Base-by-base conservation (phyloP, 129 eudicot genomes). In the Oenanthe sinensis region DNA sequence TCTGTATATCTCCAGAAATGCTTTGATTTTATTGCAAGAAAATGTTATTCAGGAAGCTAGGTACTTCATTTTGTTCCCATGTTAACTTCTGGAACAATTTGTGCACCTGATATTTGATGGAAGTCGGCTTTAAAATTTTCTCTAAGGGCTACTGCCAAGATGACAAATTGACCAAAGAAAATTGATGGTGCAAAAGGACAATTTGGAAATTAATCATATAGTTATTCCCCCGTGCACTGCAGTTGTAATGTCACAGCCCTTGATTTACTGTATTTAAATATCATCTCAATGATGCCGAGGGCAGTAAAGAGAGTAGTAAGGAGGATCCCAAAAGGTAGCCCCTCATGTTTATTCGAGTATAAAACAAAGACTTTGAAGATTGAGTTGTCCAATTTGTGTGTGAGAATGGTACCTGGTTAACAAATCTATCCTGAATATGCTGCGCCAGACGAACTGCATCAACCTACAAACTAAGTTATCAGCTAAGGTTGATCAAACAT, bases 381-480 rank as follows among this genome's bases (percentile, higher is more conserved):
- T 70, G 46, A 70, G 75, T 70, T 70, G 15, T 70, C 20, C 42
- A 30, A 2, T 58, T 58, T 58, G 8, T 7, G 30, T 58, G 67
- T 7, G 13, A 8, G 16, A 71, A 17, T 71, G 55, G 22, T 71
- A 85, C 98, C 91, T 96, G 99, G 81, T 92, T 89, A 49, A 19
- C 49, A 80, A 90, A 92, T 88, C 91, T 90, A 80, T 80, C 88
- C 45, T 85, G 89, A 28, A 96, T 84, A 81, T 90, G 90, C 79
- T 92, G 81, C 46, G 91, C 81, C 83, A 96, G 82, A 48, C 67
- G 83, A 43, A 83, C 91, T 75, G 97, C 97, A 86, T 96, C 99
- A 68, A 96, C 86, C 97, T 94, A 82, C 83, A 77, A 73, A 78
- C 20, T 45, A 75, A 44, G 24, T 43, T 60, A 82, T 82, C 75